Conservation (phyloP, 2,329 filamentous ascomycete species). For the Periconia sp. region DNA sequence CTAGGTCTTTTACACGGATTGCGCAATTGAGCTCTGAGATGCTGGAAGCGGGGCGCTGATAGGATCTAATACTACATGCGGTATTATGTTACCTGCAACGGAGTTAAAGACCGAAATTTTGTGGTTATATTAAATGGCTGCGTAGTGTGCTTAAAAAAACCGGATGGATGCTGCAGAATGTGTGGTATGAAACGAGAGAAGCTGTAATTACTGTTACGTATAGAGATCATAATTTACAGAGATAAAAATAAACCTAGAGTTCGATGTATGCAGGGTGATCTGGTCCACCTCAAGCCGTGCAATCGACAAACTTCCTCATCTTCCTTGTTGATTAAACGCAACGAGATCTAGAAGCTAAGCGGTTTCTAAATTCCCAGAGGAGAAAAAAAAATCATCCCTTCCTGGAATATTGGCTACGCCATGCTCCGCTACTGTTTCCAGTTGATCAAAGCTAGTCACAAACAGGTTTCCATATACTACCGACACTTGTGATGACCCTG, state of each 20-base stretch:
- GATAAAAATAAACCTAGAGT: neutral
- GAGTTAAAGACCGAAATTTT: neutral
- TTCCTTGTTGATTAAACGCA: neutral
- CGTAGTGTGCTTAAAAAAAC: neutral
- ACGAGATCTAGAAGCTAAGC: no score
- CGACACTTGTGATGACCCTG: neutral
- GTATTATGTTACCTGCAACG: neutral
- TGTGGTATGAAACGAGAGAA: neutral
- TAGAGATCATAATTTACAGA: neutral
- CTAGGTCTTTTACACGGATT: neutral
- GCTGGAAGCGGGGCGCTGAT: neutral
- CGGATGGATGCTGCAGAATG: neutral
- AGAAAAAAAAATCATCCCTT: no score
- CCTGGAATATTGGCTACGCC: neutral
- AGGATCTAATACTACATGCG: neutral
- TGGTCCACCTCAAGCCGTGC: neutral
- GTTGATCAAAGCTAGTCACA: slow-evolving; percentile 11
- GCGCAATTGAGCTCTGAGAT: neutral
- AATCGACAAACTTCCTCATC: neutral
- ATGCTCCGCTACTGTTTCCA: neutral
- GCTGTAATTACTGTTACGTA: neutral
- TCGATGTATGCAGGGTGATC: neutral
- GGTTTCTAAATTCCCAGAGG: no score
- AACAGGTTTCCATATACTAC: slow-evolving; percentile 13
- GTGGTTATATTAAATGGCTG: neutral